Base-by-base conservation (phyloP, 192 early-diverging fungal species). In the Coemansia sp. region DNA sequence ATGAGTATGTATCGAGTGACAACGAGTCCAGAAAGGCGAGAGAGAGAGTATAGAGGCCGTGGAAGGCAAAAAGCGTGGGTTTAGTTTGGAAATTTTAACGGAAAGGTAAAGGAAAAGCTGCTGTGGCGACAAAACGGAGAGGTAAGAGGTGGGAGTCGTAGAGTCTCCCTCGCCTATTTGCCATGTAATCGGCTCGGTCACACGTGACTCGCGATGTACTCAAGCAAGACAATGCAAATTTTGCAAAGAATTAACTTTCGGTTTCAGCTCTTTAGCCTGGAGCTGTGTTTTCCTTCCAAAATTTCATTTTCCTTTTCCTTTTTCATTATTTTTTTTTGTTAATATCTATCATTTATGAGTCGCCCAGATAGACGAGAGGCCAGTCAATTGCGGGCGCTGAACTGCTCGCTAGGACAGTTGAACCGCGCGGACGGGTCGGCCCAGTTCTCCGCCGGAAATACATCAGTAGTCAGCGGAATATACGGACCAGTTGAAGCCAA, bases 401-500 rank as follows among this genome's bases (percentile, higher is more conserved):
- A 88, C 41, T 85, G 89, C 32, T 85, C 82, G 14, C 86, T 91
- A 62, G 88, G 88, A 39, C 75, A 90, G 29, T 86, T 96, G 34
- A 87, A 85, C 66, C 81, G 92, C 66, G 87, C 87, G 9, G 95
- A 98, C 78, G 95, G 95, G 3, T 95, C 93, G 1, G 93, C 92
- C 4, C 87, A 90, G 67, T 95, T 94, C 73, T 84, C 88, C 23
- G 87, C 86, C 65, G 94, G 93, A 88, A 84, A 85, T 58, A 90
- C 90, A 7, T 84, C 89, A 3, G 92, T 95, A 2, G 51, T 97
- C 31, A 88, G 87, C 46, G 90, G 91, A 14, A 88, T 99, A 12
- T 89, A 89, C 65, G 97, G 97, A 1, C 97, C 97, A 4, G 85
- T 90, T 19, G 94, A 95, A 64, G 94, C 94, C 29, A 89, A 86